These are phyloP conservation scores for Furcasterigmium furcatum DNA, from an alignment of 2,329 filamentous ascomycete genomes.

Conservation along the genomic window DNA sequence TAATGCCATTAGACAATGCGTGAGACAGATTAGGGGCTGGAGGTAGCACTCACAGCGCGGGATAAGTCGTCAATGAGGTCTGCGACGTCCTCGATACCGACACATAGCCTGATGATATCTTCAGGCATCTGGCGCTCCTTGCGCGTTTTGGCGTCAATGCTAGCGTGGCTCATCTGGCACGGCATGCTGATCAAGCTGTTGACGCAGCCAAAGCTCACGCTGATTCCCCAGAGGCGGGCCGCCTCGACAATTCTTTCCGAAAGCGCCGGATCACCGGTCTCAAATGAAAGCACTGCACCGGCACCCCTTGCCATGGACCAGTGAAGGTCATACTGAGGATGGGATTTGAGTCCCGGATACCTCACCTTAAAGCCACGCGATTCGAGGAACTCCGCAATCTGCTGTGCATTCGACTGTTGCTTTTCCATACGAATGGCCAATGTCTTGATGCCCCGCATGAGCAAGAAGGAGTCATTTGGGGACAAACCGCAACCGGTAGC, in stretches of 20 bases:
- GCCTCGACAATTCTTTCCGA: slow-evolving; percentile 94
- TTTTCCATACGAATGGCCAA: slow-evolving; percentile 98
- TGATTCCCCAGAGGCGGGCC: slow-evolving; percentile 88
- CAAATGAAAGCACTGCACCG: slow-evolving; percentile 91
- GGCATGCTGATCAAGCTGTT: slow-evolving; percentile 99
- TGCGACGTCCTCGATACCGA: slow-evolving; percentile 90
- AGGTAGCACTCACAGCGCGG: slow-evolving; percentile 69
- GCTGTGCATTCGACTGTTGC: slow-evolving; percentile 88
- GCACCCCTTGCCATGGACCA: slow-evolving; percentile 93
- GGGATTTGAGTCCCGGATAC: slow-evolving; percentile 89
- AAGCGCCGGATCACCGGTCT: slow-evolving; percentile 81
- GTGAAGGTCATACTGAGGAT: slow-evolving; percentile 95
- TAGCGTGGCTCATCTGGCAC: slow-evolving; percentile 98
- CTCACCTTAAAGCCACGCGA: slow-evolving; percentile 88
- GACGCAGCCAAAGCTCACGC: slow-evolving; percentile 95
- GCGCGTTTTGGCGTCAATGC: slow-evolving; percentile 92
- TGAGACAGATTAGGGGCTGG: background rate
- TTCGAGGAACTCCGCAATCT: slow-evolving; percentile 90
- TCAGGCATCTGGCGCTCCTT: slow-evolving; percentile 89
- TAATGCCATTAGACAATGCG: slow-evolving; percentile 18
- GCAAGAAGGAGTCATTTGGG: slow-evolving; percentile 92
- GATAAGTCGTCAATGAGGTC: slow-evolving; percentile 92
- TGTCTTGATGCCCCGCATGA: slow-evolving; percentile 95
- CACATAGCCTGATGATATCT: slow-evolving; percentile 91
- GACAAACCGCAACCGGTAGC: slow-evolving; percentile 90